A percentile compares a stretch with the other conserved stretches of the same genome.
phyloP scores from a whole-genome alignment of 495 filamentous ascomycete genomes.

The Neurospora pannonica region DNA sequence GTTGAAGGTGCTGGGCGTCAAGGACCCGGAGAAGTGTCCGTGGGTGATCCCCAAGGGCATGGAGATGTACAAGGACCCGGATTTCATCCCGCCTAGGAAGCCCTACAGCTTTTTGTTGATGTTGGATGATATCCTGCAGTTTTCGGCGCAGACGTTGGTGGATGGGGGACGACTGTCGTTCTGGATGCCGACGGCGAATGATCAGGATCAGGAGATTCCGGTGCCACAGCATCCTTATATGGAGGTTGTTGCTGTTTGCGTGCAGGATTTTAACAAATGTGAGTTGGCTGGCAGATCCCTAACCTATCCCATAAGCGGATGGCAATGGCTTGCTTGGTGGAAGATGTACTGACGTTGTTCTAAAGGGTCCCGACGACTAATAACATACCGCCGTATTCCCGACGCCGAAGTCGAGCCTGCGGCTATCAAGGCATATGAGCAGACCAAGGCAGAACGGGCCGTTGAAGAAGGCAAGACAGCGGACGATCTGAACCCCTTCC shows the following conservation, averaged over 20 bases:
- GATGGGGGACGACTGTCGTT: constrained; percentile 72
- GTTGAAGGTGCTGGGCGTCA: constrained; percentile 70
- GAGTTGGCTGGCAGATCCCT: constrained; percentile 3
- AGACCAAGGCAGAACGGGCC: constrained; percentile 17
- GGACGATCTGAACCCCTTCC: constrained; percentile 74
- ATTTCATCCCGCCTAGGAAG: constrained; percentile 81
- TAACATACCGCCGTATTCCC: constrained; percentile 70
- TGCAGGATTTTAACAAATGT: constrained; percentile 87
- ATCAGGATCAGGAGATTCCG: constrained; percentile 58
- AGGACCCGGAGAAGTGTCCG: constrained; percentile 51
- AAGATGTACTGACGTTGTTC: neutral
- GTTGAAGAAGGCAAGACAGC: constrained; percentile 36
- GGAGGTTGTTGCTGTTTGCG: constrained; percentile 66
- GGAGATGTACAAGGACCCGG: constrained; percentile 59
- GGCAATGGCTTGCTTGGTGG: no score
- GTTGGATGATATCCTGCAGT: constrained; percentile 79
- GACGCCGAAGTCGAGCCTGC: constrained; percentile 44
- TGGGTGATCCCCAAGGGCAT: constrained; percentile 61
- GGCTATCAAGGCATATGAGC: constrained; percentile 27
- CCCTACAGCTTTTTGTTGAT: constrained; percentile 87
- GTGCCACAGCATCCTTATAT: constrained; percentile 72
- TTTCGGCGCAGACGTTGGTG: constrained; percentile 71
- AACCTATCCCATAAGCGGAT: neutral
- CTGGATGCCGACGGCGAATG: constrained; percentile 96
- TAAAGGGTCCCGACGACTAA: constrained; percentile 74